Evolutionary conservation across 148 eudicot species (phyloP), one percentile per base, ranked within the genome.

Genomic region (Camellia sinensis): DNA sequence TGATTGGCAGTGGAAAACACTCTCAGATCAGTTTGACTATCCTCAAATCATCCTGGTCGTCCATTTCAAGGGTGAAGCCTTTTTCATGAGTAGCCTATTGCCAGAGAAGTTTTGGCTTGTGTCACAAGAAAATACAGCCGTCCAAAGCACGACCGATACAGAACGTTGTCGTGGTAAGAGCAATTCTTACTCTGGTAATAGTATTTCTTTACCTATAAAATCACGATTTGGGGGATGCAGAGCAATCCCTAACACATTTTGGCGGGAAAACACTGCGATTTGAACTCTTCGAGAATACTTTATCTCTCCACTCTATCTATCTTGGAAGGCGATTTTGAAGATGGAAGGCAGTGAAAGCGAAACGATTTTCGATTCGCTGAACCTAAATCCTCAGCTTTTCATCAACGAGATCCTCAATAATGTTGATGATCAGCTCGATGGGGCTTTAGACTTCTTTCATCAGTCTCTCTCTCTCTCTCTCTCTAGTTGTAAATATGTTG

Each of bases 331-430:
- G 40, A 12, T 45, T 52, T 37, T 1, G 61, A 79, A 74, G 80
- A 92, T 92, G 93, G 92, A 88, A 71, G 89, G 84, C 60, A 88
- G 87, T 79, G 88, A 87, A 66, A 88, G 89, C 83, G 91, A 87
- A 50, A 83, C 83, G n/a, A 78, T 93, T 11, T 93, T 90, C 80
- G 89, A 90, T 66, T 88, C 92, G 6, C 76, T 95, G 21, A 87
- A 91, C 65, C 84, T 95, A 44, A 89, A 88, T 45, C 98, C 98
- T 14, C 94, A 87, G 78, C 91, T 87, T 54, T 91, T 95, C 89
- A 81, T 93, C 91, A 93, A 95, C 85, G 93, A 87, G 66, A 84
- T 86, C 78, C 86, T 91, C 63, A 91, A 95, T 77, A 52, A 45
- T 5, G 92, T 89, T 48, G 94, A 89, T 76, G 88, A 89, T 9